Evolutionary conservation across 306 rosid species (phyloP), one percentile per base, ranked within the genome.

Genomic region (Ziziphus jujuba): DNA sequence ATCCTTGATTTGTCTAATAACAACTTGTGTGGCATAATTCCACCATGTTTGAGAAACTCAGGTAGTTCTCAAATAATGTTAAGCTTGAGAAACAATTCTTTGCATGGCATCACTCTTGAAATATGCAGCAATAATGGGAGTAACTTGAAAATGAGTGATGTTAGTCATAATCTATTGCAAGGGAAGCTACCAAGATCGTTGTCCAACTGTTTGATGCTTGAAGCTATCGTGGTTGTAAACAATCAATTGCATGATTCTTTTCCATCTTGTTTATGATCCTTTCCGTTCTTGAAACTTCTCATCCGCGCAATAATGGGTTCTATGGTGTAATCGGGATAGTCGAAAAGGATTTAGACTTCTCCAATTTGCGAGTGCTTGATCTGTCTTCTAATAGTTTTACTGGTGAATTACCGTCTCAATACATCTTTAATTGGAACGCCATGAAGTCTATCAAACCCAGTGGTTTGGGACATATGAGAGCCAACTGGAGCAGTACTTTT

Each of bases 191-290:
- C 82, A 38, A 28, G 75, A 28, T 73, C 72, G 6, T 4, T 73
- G 10, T 52, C 56, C 9, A 73, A 63, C 16, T 73, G 72, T 36
- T 3, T 9, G 47, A 10, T 2, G 19, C 67, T 79, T 6, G 69
- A 69, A 22, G 33, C 33, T 38, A 51, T 77, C 3, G 50, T 66
- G 36, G 2, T 67, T 2, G 54, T 47, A 15, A 38, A 72, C 57
- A 72, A 77, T 62, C 65, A 55, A 14, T 22, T 72, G 12, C 40
- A 25, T 14, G 74, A 70, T 51, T 47, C 60, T 47, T 85, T 85
- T 64, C 88, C 88, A 4, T 80, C 64, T 2, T 83, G 85, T 80
- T 8, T 77, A 7, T 84, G 85, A 40, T 16, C 28, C 38, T 74
- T 79, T 53, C 74, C 74, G 1, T 6, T 6, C 9, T 61, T 79